A percentile compares a stretch with the other conserved stretches of the same genome.
These are phyloP conservation scores for Xerocomus subilludens DNA, from an alignment of 1,284 basidiomycete genomes.

Conservation along the genomic window DNA sequence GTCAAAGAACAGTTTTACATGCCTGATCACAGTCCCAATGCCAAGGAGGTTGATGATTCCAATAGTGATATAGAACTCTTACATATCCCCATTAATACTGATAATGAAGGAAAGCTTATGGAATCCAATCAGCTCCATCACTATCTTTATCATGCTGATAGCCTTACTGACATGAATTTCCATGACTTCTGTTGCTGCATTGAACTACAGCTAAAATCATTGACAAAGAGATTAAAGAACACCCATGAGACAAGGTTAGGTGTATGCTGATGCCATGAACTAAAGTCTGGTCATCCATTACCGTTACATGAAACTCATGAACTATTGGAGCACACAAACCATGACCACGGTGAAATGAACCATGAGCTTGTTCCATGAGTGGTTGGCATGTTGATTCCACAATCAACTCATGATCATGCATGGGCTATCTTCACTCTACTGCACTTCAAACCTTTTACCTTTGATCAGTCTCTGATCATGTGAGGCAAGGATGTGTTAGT, in stretches of 20 bases:
- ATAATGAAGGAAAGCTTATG: conserved; percentile 15
- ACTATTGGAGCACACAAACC: conserved; percentile 37
- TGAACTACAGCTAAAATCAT: neutral
- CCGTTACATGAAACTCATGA: conserved; percentile 30
- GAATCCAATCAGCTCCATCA: conserved; percentile 14
- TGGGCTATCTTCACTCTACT: conserved; percentile 41
- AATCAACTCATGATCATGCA: neutral
- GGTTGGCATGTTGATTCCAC: conserved; percentile 46
- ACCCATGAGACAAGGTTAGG: conserved; percentile 13
- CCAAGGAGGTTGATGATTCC: too few relatives aligned
- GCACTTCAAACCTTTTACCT: conserved; percentile 48
- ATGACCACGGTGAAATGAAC: neutral
- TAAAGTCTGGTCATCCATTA: conserved; percentile 18
- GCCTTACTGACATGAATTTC: conserved; percentile 20
- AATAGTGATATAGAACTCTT: too few relatives aligned
- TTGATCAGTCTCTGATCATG: neutral
- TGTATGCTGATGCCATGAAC: conserved; percentile 14
- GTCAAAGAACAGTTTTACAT: too few relatives aligned
- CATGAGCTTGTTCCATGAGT: conserved; percentile 35
- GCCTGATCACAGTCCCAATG: too few relatives aligned
- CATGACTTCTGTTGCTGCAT: conserved; percentile 30
- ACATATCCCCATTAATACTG: neutral
- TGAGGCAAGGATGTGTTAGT: too few relatives aligned
- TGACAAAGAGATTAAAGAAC: conserved; percentile 9
- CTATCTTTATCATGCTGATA: conserved; percentile 7